Percentiles rank a stretch among this genome's conserved stretches.
phyloP scores from a whole-genome alignment of 805 yeast genomes.

The Teunomyces lycoperdinae region DNA sequence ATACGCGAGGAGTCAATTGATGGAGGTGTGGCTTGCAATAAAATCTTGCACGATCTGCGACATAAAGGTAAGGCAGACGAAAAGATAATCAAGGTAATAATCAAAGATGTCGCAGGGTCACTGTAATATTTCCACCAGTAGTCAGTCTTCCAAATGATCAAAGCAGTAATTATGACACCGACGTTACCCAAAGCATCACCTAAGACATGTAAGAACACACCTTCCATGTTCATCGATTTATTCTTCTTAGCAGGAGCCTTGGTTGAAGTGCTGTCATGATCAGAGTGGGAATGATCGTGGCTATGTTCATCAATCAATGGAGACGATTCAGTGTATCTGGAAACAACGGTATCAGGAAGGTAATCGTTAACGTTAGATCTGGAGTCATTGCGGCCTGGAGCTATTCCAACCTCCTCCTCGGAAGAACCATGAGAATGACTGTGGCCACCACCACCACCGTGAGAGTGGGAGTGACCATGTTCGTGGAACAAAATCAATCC shows the following conservation, averaged over 20 bases:
- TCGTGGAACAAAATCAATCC: slow-evolving; percentile 91
- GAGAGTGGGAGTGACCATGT: slow-evolving; percentile 47
- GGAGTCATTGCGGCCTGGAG: slow-evolving; percentile 18
- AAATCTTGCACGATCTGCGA: slow-evolving; percentile 77
- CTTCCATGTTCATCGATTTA: slow-evolving; percentile 92
- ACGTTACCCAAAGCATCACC: slow-evolving; percentile 96
- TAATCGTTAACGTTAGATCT: slow-evolving; percentile 31
- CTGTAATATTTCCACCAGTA: slow-evolving; percentile 82
- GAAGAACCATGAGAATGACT: slow-evolving; percentile 33
- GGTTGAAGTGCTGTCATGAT: slow-evolving; percentile 9
- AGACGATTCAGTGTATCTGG: slow-evolving; percentile 36
- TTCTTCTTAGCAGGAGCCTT: slow-evolving; percentile 19
- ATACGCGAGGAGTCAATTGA: slow-evolving; percentile 74
- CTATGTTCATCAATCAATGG: slow-evolving; percentile 27
- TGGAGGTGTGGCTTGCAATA: slow-evolving; percentile 92
- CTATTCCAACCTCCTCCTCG: slow-evolving; percentile 3
- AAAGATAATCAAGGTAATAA: slow-evolving; percentile 85
- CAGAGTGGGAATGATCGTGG: slow-evolving; percentile 15
- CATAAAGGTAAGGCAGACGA: slow-evolving; percentile 90
- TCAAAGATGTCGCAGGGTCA: slow-evolving; percentile 82
- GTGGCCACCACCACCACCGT: slow-evolving; percentile 40
- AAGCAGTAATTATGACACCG: slow-evolving; percentile 87
- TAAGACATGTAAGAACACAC: slow-evolving; percentile 90
- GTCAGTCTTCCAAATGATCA: slow-evolving; percentile 91
- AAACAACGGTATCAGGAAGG: slow-evolving; percentile 48